Evolutionary conservation across 331 rosid genomes (phyloP).

Genomic region (Pyrus hybrid): DNA sequence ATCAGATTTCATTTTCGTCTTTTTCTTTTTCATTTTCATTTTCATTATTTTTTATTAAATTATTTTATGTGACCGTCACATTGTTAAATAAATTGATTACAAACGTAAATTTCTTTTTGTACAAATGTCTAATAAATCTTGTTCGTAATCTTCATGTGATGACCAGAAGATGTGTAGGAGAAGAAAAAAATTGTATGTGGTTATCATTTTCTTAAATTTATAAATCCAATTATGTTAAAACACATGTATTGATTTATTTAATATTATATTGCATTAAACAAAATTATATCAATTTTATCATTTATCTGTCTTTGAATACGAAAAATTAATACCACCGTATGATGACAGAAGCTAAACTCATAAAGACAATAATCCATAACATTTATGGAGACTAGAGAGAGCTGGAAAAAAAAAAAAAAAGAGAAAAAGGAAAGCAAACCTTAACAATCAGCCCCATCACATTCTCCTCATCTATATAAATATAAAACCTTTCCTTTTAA

Average conservation of each 20-base stretch:
- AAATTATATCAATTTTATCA: too few species aligned
- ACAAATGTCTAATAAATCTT: too few species aligned
- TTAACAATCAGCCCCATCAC: neutral
- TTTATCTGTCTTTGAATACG: accelerated
- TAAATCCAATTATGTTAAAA: too few species aligned
- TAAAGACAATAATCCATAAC: neutral
- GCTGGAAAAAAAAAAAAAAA: neutral
- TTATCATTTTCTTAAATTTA: too few species aligned
- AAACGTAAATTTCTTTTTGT: neutral
- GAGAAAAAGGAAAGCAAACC: neutral
- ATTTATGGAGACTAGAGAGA: neutral
- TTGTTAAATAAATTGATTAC: accelerated
- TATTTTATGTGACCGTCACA: neutral
- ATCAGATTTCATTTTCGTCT: neutral
- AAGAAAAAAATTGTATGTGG: too few species aligned
- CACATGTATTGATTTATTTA: too few species aligned
- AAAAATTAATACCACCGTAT: too few species aligned
- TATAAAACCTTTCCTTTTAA: neutral
- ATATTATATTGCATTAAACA: too few species aligned
- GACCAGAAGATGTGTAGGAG: too few species aligned
- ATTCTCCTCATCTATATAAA: neutral
- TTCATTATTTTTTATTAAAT: neutral
- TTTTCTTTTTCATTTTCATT: neutral
- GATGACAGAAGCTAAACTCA: too few species aligned
- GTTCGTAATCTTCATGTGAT: neutral